phyloP scores from a whole-genome alignment of 2,329 filamentous ascomycete genomes.

The Neofusicoccum laricinum region DNA sequence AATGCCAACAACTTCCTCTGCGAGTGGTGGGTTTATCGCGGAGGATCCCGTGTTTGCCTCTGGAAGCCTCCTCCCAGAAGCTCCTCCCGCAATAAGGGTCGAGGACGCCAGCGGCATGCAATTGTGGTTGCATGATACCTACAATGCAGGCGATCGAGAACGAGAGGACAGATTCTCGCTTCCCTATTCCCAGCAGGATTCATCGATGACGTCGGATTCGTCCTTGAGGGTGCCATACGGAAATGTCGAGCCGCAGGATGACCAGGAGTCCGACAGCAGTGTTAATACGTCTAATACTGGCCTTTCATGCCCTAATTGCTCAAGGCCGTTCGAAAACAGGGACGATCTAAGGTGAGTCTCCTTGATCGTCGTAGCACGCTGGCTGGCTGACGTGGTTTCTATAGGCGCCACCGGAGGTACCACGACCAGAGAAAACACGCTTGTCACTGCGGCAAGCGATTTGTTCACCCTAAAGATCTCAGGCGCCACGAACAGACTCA shows the following conservation, averaged over 20 bases:
- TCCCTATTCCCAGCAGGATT: too few relatives aligned
- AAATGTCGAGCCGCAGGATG: neutral
- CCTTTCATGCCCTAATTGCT: neutral
- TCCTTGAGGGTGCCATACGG: neutral
- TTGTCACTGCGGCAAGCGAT: neutral
- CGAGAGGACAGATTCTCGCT: too few relatives aligned
- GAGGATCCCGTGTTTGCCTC: neutral
- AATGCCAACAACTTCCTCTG: neutral
- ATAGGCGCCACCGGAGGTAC: constrained; percentile 10
- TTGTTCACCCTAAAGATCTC: constrained; percentile 13
- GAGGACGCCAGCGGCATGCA: neutral
- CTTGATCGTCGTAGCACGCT: neutral
- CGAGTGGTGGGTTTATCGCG: neutral
- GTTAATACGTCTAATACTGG: neutral
- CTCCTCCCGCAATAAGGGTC: neutral
- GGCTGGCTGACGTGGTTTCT: neutral
- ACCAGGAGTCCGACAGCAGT: neutral
- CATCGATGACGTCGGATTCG: neutral
- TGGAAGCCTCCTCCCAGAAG: neutral
- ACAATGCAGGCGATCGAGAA: neutral
- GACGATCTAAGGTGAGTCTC: neutral
- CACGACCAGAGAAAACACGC: neutral
- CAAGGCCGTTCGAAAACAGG: neutral
- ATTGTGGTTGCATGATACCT: neutral
- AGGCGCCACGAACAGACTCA: neutral